phyloP scores from a whole-genome alignment of 2,329 filamentous ascomycete genomes.

The Geosmithia flava region DNA sequence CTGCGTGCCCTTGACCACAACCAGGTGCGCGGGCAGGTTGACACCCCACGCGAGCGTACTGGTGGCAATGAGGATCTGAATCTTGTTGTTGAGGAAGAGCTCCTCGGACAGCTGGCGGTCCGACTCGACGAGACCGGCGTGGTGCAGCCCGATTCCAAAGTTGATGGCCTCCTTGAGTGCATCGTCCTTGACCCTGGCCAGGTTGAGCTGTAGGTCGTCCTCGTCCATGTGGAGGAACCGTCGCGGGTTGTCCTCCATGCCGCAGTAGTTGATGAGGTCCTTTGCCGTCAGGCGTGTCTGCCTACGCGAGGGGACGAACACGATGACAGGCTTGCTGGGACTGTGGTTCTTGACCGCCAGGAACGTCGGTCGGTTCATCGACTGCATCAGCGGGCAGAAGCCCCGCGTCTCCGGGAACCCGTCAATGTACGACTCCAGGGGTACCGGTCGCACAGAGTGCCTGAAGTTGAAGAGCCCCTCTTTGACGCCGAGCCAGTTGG shows the following conservation, averaged over 20 bases:
- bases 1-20: conserved; percentile 96
- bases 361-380: conserved; percentile 96
- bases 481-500: conserved; percentile 94
- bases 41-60: conserved; percentile 97
- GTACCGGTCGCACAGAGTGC: conserved; percentile 92
- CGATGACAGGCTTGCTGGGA: conserved; percentile 92
- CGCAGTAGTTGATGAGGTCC: conserved; percentile 93
- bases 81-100: conserved; percentile 93
- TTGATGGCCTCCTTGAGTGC: conserved; percentile 86
- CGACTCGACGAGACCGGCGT: conserved; percentile 90
- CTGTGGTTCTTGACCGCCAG: conserved; percentile 94
- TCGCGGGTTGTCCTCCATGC: conserved; percentile 95
- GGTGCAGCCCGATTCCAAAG: conserved; percentile 94
- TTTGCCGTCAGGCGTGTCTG: conserved; percentile 93
- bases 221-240: conserved; percentile 91
- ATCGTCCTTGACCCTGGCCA: conserved; percentile 86
- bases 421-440: conserved; percentile 92
- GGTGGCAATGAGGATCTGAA: conserved; percentile 90
- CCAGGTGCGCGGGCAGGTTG: conserved; percentile 89
- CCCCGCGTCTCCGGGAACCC: conserved; percentile 91
- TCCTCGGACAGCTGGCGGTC: conserved; percentile 88
- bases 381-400: conserved; percentile 97
- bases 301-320: conserved; percentile 90
- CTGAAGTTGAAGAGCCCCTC: conserved; percentile 94
- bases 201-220: conserved; percentile 79